A percentile compares a stretch with the other conserved stretches of the same genome.
These are phyloP conservation scores for Suillus bovinus DNA, from an alignment of 768 basidiomycete species.

Conservation along the genomic window DNA sequence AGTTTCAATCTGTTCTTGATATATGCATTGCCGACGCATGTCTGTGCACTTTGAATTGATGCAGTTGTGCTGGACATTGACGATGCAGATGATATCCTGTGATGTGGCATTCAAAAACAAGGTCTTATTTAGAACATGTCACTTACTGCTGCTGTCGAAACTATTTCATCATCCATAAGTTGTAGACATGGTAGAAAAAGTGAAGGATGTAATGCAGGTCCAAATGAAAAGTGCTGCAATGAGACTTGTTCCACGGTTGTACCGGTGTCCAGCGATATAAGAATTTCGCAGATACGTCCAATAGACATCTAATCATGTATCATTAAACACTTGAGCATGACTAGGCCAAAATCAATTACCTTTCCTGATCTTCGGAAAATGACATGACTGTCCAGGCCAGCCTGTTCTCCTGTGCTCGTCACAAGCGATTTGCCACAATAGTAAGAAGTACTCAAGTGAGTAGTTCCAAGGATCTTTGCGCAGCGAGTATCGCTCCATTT, in stretches of 20 bases:
- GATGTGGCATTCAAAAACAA: background rate
- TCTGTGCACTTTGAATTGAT: conserved; percentile 11
- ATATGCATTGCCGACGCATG: background rate
- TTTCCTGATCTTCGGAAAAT: background rate
- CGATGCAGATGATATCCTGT: conserved; percentile 17
- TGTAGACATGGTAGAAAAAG: background rate
- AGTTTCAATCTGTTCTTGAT: conserved; percentile 16
- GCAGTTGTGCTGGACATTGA: conserved; percentile 24
- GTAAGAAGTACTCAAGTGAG: background rate
- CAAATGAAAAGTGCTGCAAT: conserved; percentile 1
- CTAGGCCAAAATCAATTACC: background rate
- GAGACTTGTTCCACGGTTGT: background rate
- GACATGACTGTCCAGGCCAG: background rate
- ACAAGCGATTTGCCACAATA: background rate
- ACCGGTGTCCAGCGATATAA: background rate
- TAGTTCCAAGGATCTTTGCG: background rate
- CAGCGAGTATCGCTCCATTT: background rate
- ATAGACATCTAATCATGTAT: background rate
- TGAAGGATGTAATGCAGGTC: background rate
- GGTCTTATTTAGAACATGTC: background rate
- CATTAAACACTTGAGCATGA: background rate
- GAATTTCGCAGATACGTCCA: conserved; percentile 10
- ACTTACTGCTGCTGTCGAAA: background rate
- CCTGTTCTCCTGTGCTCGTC: background rate
- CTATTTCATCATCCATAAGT: background rate